Conservation (phyloP, 495 filamentous ascomycete genomes). For the Cercophora scortea region DNA sequence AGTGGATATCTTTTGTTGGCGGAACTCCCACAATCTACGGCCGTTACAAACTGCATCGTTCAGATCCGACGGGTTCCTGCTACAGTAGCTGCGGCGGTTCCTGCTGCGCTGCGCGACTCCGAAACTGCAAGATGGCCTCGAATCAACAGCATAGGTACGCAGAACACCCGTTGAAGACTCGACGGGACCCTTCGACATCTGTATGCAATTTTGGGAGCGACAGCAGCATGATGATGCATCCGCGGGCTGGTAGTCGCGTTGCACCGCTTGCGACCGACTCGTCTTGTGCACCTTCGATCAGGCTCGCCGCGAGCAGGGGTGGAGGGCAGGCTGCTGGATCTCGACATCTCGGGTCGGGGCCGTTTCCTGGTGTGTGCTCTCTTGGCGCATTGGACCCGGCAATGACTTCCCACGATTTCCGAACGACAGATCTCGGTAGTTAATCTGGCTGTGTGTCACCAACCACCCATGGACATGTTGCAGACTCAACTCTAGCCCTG, state of each 20-base stretch:
- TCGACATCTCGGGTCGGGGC: slow-evolving; percentile 4
- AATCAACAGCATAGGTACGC: no score
- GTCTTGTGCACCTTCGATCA: background rate
- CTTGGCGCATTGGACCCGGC: background rate
- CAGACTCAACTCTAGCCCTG: no score
- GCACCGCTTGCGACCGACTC: slow-evolving; percentile 1
- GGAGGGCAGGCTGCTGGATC: slow-evolving; percentile 2
- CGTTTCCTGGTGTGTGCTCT: background rate
- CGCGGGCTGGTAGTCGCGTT: slow-evolving; percentile 1
- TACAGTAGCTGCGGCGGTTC: background rate
- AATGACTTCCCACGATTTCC: background rate
- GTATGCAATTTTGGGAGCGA: no score
- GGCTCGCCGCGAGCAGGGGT: background rate
- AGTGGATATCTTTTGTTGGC: no score
- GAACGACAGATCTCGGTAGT: slow-evolving; percentile 15
- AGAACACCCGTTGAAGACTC: no score
- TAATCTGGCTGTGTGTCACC: slow-evolving; percentile 5
- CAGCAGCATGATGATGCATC: background rate
- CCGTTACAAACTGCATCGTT: slow-evolving; percentile 12
- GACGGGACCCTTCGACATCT: no score
- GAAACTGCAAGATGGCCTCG: no score
- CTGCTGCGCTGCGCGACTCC: no score
- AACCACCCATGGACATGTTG: background rate
- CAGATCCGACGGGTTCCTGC: slow-evolving; percentile 12
- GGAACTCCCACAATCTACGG: slow-evolving; percentile 13